phyloP scores from a whole-genome alignment of 1,284 basidiomycete species.

The Tetrapyrgos nigripes region DNA sequence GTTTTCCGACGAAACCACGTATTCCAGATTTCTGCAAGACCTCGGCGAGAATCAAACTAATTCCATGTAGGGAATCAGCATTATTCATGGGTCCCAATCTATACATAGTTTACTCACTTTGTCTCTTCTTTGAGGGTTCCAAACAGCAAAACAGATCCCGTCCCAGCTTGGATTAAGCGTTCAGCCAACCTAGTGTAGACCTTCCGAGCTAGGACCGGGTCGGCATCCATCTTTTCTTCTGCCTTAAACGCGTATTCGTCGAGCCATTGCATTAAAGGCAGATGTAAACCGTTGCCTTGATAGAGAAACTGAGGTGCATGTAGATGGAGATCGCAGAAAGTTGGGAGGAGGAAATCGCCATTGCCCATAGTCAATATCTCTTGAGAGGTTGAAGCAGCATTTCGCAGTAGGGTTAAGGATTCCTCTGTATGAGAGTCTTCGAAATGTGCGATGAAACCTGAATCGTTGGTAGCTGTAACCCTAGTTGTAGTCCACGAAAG shows the following conservation, averaged over 20 bases:
- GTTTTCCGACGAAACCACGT: conserved; percentile 81
- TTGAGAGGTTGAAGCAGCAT: conserved; percentile 7
- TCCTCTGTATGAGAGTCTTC: conserved; percentile 40
- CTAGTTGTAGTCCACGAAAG: conserved; percentile 1
- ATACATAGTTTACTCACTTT: conserved; percentile 58
- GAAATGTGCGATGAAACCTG: conserved; percentile 63
- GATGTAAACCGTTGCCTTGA: conserved; percentile 83
- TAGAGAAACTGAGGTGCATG: conserved; percentile 90
- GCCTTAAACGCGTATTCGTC: conserved; percentile 80
- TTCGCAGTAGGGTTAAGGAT: conserved; percentile 35
- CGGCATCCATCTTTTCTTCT: conserved; percentile 74
- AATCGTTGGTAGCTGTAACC: conserved; percentile 52
- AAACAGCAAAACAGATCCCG: conserved; percentile 78
- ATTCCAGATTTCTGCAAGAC: conserved; percentile 76
- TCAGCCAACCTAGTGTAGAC: conserved; percentile 73
- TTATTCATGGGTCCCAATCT: too few species aligned
- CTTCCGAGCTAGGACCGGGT: conserved; percentile 60
- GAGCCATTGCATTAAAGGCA: conserved; percentile 86
- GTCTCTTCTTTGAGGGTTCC: conserved; percentile 82
- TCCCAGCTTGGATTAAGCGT: conserved; percentile 73
- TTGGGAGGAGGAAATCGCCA: conserved; percentile 75
- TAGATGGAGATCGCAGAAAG: conserved; percentile 83
- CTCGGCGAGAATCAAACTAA: conserved; percentile 76
- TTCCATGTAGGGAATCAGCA: too few species aligned
- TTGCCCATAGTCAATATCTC: conserved; percentile 28